Base-by-base conservation (phyloP, 176 grass and related monocot genomes). In the Triticum dicoccoides region DNA sequence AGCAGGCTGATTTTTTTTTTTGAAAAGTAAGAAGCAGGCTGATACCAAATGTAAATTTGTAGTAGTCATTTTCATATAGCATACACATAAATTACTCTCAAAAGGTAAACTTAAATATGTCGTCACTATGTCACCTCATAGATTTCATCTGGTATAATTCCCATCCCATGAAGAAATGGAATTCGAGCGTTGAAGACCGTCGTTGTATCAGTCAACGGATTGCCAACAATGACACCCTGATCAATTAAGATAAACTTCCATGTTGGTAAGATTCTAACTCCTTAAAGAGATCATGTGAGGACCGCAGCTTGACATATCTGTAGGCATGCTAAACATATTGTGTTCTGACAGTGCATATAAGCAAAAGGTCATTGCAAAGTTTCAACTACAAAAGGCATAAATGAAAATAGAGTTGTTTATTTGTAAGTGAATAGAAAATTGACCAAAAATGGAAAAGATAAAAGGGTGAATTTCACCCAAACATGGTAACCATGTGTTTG, bases 161-260 rank as follows among this genome's bases (percentile, higher is more conserved):
- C 88, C 88, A 93, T 82, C 37, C 85, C 78, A 86, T 90, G 88
- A 68, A 74, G 75, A 85, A 75, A 93, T 0, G 70, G 78, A 76
- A 93, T 29, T 39, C 6, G 37, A 32, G 54, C 6, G 21, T 86
- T 72, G 82, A 65, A 0, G 39, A 64, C 78, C n/a, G 14, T 3
- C 8, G 15, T 5, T 3, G 4, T 2, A 59, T 90, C 88, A 33
- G 91, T 90, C 12, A 77, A 33, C 35, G 81, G 84, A 34, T 93
- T 93, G 52, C 91, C 85, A 24, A 77, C 62, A 39, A 93, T 65
- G 59, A 88, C 68, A 56, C 88, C 91, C 88, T 93, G 84, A 42
- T 20, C 24, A 52, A 17, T 52, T 52, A 76, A 32, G 25, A 76
- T 32, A 52, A 47, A 30, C 8, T 20, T 11, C 15, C 38, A 0